Percentiles rank a stretch among this genome's conserved stretches.
phyloP scores from a whole-genome alignment of 169 alveolate genomes.

The Pseudocohnilembus persalinus region DNA sequence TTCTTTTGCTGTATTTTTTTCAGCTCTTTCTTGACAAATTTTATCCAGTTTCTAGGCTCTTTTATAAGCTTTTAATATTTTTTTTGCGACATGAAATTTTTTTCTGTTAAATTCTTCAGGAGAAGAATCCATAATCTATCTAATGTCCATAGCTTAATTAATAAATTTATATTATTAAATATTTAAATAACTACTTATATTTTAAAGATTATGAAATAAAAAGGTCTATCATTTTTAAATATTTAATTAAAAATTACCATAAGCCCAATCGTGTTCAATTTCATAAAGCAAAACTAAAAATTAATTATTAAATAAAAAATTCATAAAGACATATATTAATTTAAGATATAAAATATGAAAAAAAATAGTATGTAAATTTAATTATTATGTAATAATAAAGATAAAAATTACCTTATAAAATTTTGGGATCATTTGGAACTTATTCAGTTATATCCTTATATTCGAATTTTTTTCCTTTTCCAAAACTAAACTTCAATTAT shows the following conservation, averaged over 20 bases:
- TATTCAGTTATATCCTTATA: neutral
- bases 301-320: no score
- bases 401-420: neutral
- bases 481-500: conserved; percentile 5
- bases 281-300: conserved; percentile 12
- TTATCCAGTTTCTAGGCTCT: conserved; percentile 1
- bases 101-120: conserved; percentile 1
- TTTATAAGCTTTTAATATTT: conserved; percentile 13
- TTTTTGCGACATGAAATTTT: conserved; percentile 20
- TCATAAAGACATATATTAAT: no score
- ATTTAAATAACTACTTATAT: neutral
- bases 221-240: neutral
- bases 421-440: conserved; percentile 16
- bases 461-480: conserved; percentile 6
- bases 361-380: neutral
- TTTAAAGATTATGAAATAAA: neutral
- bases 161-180: no score
- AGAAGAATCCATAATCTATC: neutral
- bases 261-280: conserved; percentile 14
- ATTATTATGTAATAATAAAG: no score
- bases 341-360: no score
- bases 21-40: conserved; percentile 17
- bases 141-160: neutral
- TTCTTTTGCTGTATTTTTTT: neutral
- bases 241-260: neutral